Conservation (phyloP, 1,139 yeast species). For the Sugiyamaella paludigena region DNA sequence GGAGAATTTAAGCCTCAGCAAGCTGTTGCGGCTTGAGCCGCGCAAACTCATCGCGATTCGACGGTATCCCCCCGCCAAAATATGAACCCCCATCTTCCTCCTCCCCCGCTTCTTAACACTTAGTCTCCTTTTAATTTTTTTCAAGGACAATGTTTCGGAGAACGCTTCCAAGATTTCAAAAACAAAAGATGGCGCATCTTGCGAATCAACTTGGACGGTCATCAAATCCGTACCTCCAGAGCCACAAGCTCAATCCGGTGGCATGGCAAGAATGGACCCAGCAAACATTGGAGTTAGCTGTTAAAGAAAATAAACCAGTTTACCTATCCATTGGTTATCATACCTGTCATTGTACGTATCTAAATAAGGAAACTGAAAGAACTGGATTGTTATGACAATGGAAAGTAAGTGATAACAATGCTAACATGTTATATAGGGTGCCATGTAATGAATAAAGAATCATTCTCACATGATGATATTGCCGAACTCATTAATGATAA, state of each 20-base stretch:
- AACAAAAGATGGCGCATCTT: constrained; percentile 9
- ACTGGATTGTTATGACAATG: background rate
- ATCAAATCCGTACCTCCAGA: constrained; percentile 32
- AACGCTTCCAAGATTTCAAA: constrained; percentile 13
- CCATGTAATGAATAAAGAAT: constrained; percentile 40
- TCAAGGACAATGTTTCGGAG: constrained; percentile 10
- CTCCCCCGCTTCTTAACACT: background rate
- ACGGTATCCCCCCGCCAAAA: too few relatives aligned
- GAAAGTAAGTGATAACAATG: background rate
- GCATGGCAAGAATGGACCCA: constrained; percentile 42
- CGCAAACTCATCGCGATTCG: too few relatives aligned
- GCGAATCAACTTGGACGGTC: constrained; percentile 29
- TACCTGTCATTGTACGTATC: constrained; percentile 36
- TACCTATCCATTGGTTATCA: constrained; percentile 41
- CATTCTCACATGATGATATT: constrained; percentile 33
- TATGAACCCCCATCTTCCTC: too few relatives aligned
- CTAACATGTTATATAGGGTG: constrained; percentile 29
- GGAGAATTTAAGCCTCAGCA: too few relatives aligned
- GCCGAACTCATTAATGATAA: constrained; percentile 35
- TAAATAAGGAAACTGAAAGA: background rate
- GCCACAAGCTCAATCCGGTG: constrained; percentile 34
- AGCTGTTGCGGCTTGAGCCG: too few relatives aligned
- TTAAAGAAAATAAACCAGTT: constrained; percentile 34
- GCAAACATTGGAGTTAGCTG: constrained; percentile 35
- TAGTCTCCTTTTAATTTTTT: background rate